phyloP scores from a whole-genome alignment of 805 yeast species.

The Ogataea pilisensis region DNA sequence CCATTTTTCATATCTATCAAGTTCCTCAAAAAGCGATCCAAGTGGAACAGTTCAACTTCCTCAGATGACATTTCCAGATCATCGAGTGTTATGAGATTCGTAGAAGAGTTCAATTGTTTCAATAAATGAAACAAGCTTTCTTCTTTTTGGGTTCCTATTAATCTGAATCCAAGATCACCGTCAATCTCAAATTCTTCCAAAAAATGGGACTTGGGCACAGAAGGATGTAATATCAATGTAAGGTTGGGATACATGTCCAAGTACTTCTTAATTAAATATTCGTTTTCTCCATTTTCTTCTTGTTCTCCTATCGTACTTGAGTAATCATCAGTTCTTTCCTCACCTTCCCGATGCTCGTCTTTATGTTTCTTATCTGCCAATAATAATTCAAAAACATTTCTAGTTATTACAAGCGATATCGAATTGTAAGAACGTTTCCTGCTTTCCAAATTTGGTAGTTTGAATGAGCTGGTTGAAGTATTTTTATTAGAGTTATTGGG shows the following conservation, averaged over 20 bases:
- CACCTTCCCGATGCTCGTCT: constrained; percentile 10
- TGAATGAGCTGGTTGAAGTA: constrained; percentile 1
- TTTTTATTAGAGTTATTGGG: constrained; percentile 1
- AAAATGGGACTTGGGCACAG: constrained; percentile 13
- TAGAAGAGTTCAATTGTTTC: constrained; percentile 38
- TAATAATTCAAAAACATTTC: constrained; percentile 5
- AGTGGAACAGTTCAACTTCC: constrained; percentile 20
- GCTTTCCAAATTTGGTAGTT: neutral
- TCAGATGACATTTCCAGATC: constrained; percentile 14
- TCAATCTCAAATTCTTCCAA: constrained; percentile 20
- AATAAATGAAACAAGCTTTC: constrained; percentile 52
- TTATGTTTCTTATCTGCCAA: constrained; percentile 4
- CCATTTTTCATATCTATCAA: constrained; percentile 16
- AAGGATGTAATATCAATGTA: constrained; percentile 27
- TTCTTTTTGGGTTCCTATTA: constrained; percentile 44
- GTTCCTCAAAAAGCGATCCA: constrained; percentile 23
- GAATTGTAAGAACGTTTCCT: constrained; percentile 1
- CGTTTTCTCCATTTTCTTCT: neutral
- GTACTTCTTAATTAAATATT: constrained; percentile 4
- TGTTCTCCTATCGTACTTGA: neutral
- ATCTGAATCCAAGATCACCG: constrained; percentile 23
- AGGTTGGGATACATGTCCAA: constrained; percentile 19
- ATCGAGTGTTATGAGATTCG: constrained; percentile 21
- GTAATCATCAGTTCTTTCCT: too few relatives aligned
- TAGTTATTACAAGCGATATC: constrained; percentile 19